Evolutionary conservation across 441 rosid genomes (phyloP).

Genomic region (Pelargonium hybrid): DNA sequence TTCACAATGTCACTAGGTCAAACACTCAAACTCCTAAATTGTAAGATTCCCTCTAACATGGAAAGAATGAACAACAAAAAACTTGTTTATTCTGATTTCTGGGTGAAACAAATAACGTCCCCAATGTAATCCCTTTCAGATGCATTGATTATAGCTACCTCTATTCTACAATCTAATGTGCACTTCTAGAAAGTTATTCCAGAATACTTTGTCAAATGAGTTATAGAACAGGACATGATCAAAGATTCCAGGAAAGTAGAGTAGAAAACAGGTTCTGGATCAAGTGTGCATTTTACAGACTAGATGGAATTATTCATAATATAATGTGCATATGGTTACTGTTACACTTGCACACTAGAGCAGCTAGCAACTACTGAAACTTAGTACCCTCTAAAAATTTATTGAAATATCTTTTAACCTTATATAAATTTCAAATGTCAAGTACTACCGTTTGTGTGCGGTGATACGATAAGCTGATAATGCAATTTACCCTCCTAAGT

Average conservation of each 20-base stretch:
- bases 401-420: neutral
- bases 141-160: neutral
- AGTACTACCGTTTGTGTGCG: neutral
- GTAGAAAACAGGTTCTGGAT: too few relatives aligned
- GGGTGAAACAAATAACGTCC: too few relatives aligned
- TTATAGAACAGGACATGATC: neutral
- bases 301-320: neutral
- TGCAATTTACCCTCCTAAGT: neutral
- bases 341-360: too few relatives aligned
- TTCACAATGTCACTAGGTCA: neutral
- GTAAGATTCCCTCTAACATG: neutral
- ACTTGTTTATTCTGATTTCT: too few relatives aligned
- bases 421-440: neutral
- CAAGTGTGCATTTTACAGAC: neutral
- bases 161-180: neutral
- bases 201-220: neutral
- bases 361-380: too few relatives aligned
- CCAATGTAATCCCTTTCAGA: neutral
- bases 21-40: neutral
- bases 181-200: neutral
- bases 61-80: neutral
- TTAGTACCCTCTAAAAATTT: neutral
- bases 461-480: neutral
- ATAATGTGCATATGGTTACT: neutral
- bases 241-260: neutral